Evolutionary conservation across 106 monocot species (phyloP), one percentile per base, ranked within the genome.

Genomic region (Ottelia alismoides): DNA sequence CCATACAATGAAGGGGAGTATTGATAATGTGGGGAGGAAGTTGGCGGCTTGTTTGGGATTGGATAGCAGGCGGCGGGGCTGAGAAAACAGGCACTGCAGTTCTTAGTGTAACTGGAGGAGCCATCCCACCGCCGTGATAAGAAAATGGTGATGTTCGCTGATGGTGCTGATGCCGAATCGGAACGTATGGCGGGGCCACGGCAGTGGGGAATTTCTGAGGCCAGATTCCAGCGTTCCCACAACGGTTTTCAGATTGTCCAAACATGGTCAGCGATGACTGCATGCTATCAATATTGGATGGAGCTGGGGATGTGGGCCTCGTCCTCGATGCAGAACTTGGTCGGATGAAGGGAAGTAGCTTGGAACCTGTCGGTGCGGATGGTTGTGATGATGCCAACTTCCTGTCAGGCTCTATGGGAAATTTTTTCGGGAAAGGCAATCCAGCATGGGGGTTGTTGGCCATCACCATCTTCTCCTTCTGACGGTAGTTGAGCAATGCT

Each of bases 401-500:
- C n/a, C n/a, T n/a, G n/a, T n/a, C n/a, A n/a, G n/a, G n/a, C n/a
- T n/a, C n/a, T n/a, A n/a, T n/a, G n/a, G n/a, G n/a, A n/a, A n/a
- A n/a, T n/a, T n/a, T n/a, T n/a, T n/a, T n/a, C n/a, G n/a, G n/a
- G n/a, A n/a, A n/a, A n/a, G n/a, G n/a, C n/a, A n/a, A n/a, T n/a
- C n/a, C n/a, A n/a, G n/a, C n/a, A n/a, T n/a, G 27, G 22, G 79
- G 83, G 53, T 78, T 74, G 55, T 77, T 69, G 2, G 75, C 86
- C 77, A 82, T 77, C 0, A 78, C 70, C 67, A 91, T 83, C 57
- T 85, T 98, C 53, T 85, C 98, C 67, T 90, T 82, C n/a, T 79
- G 59, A 18, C 74, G 76, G 45, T 91, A 91, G 52, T 80, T 91
- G 22, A 99, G 66, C 30, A 90, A 76, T 25, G 90, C 90, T 58